Evolutionary conservation across 495 filamentous ascomycete species (phyloP), one percentile per base, ranked within the genome.

Genomic region (Aspergillus bertholletiae): DNA sequence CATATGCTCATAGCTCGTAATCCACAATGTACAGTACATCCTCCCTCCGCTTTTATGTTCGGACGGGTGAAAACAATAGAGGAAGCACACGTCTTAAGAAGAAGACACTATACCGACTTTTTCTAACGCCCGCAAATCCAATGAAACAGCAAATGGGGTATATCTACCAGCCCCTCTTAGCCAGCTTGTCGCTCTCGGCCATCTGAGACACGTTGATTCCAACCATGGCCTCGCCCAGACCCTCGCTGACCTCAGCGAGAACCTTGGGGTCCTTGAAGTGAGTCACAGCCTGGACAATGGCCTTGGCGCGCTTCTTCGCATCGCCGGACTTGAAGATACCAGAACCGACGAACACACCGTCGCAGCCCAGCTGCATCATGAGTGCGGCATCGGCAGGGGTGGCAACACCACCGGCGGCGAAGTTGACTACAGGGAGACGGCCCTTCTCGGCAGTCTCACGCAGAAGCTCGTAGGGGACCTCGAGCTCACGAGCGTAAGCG

Each of bases 331-430:
- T 98, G 80, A 98, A 98, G 71, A 98, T 97, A 35, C 94, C 94
- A 43, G 84, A 89, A 27, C 94, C 94, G 43, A 98, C 94, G 65
- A 98, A 98, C 27, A 98, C 94, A 51, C 94, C 94, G 66, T 98
- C 94, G 67, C 94, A 98, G 54, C 94, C 94, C 51, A 98, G 74
- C 75, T 97, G 92, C 94, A 98, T 98, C 94, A 98, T 98, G 35
- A 98, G 79, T 27, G 94, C 94, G 13, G 94, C 94, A 77, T 98
- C 94, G 3, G 94, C 94, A 1, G 94, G 94, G 11, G 94, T 98
- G 12, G 94, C 94, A 34, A 98, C 85, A 49, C 94, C 94, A 17
- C 94, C 94, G n/a, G 94, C 94, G 3, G 94, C 94, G 62, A 98
- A 98, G 81, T 98, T 98, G 44, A 98, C 94, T 1, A 98, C 94